Conservation (phyloP, 1,284 basidiomycete genomes). For the Cystobasidium pallidum region DNA sequence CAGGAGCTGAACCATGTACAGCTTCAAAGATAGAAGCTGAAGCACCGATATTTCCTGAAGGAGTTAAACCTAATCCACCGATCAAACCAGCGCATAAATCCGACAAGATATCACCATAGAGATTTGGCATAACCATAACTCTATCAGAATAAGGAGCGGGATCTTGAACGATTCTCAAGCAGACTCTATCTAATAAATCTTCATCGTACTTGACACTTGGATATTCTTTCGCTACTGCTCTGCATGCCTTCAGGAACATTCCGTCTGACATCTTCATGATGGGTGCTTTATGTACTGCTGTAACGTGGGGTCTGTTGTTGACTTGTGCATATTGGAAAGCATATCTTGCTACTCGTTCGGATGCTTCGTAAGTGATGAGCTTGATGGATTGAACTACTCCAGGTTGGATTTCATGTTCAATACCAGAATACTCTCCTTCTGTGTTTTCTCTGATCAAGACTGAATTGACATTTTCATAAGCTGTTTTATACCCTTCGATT, state of each 20-base stretch:
- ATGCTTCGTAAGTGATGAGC: conserved; percentile 98
- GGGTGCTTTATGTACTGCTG: conserved; percentile 99
- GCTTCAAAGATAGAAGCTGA: conserved; percentile 99
- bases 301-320: conserved; percentile 86
- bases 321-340: conserved; percentile 96
- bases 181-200: conserved; percentile 95
- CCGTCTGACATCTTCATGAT: conserved; percentile 99
- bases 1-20: conserved; percentile 82
- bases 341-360: conserved; percentile 96
- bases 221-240: conserved; percentile 94
- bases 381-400: conserved; percentile 99
- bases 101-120: conserved; percentile 67
- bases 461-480: conserved; percentile 97
- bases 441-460: conserved; percentile 99
- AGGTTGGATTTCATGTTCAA: conserved; percentile 96
- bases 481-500: conserved; percentile 95
- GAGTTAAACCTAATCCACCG: conserved; percentile 95
- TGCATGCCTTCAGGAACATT: conserved; percentile 98
- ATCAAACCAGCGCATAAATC: conserved; percentile 99
- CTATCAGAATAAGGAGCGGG: conserved; percentile 91
- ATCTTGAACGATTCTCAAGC: conserved; percentile 91
- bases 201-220: conserved; percentile 94
- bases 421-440: conserved; percentile 99
- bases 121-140: conserved; percentile 99
- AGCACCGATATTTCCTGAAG: conserved; percentile 72